phyloP scores from a whole-genome alignment of 1,284 basidiomycete species.

The Pascua guehoae region DNA sequence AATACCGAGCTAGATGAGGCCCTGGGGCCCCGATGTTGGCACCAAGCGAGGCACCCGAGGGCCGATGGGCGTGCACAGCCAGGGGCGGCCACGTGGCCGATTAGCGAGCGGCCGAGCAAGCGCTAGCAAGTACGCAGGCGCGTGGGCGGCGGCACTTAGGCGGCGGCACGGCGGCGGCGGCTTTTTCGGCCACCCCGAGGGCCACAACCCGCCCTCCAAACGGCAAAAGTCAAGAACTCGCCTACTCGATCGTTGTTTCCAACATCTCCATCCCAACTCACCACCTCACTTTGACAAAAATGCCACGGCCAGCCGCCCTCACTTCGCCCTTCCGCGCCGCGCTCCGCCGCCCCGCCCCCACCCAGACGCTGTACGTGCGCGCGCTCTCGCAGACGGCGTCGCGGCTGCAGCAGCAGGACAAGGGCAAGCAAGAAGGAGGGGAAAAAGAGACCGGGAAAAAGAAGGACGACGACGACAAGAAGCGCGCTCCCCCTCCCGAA shows the following conservation, averaged over 20 bases:
- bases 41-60: no score
- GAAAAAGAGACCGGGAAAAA: constrained; percentile 10
- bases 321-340: constrained; percentile 3
- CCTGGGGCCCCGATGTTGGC: no score
- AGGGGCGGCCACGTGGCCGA: no score
- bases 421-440: not conserved
- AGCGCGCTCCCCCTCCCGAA: constrained; percentile 20
- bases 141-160: no score
- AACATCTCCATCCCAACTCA: not conserved
- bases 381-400: not conserved
- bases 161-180: no score
- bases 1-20: no score
- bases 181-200: no score
- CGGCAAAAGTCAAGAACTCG: not conserved
- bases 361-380: not conserved
- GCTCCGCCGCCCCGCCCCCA: constrained; percentile 1
- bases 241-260: not conserved
- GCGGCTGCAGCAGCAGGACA: not conserved
- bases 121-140: no score
- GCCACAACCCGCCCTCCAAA: no score
- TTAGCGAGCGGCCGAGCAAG: no score
- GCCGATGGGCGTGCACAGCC: no score
- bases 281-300: constrained; percentile 1
- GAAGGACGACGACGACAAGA: constrained; percentile 18
- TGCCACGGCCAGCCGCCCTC: constrained; percentile 2